Evolutionary conservation across 1,284 basidiomycete species (phyloP).

Genomic region (Fomitopsis palustris): DNA sequence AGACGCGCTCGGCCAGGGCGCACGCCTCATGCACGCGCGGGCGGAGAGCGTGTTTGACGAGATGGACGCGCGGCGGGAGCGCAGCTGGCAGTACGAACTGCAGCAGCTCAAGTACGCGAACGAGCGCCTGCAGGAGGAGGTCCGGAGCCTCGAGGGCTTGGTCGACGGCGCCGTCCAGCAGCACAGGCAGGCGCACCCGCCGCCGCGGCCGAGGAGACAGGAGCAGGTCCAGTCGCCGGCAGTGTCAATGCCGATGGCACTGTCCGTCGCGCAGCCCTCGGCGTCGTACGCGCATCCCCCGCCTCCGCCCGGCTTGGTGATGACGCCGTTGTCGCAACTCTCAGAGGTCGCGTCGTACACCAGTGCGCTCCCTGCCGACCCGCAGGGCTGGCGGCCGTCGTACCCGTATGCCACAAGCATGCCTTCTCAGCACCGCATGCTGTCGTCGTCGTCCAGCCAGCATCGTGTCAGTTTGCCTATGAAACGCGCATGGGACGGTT

Average conservation of each 20-base stretch:
- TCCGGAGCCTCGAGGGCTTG: slow-evolving; percentile 47
- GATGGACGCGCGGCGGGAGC: slow-evolving; percentile 59
- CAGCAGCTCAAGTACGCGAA: slow-evolving; percentile 82
- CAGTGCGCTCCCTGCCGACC: background rate
- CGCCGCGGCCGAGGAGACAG: background rate
- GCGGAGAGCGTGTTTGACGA: slow-evolving; percentile 67
- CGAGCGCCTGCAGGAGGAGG: slow-evolving; percentile 66
- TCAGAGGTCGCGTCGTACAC: background rate
- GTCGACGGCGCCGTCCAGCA: slow-evolving; percentile 8
- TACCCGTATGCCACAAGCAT: background rate
- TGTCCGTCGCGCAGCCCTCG: background rate
- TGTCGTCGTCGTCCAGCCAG: background rate
- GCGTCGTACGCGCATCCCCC: background rate
- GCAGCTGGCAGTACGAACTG: slow-evolving; percentile 91
- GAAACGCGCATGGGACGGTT: slow-evolving; percentile 6
- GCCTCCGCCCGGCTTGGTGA: background rate
- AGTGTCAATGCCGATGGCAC: slow-evolving; percentile 6
- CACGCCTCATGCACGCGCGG: slow-evolving; percentile 27
- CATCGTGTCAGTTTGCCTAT: background rate
- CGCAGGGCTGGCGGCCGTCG: background rate
- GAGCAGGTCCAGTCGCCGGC: background rate
- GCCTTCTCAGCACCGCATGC: background rate
- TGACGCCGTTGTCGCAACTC: background rate
- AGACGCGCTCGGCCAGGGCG: slow-evolving; percentile 10
- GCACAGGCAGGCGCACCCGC: background rate